Base-by-base conservation (phyloP, 768 basidiomycete genomes). In the Suillus plorans region DNA sequence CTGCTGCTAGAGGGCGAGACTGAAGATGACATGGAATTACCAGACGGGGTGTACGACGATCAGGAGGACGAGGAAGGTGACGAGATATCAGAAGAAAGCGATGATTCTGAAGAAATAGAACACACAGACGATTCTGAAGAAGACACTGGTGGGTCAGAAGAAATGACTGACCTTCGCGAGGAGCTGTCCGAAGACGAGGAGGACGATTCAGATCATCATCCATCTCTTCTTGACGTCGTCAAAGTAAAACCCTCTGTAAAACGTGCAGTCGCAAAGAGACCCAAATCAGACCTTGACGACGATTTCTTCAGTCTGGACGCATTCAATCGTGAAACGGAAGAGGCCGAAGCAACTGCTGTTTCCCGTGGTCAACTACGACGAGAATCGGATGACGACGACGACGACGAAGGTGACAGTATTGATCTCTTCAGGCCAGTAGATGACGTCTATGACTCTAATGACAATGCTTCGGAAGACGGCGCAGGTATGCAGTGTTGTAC, bases 311-410 rank as follows among this genome's bases (percentile, higher is more conserved):
- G 90, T 66, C 83, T 99, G 56, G 86, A 86, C 36, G 82, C 86
- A 22, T 99, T 99, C 81, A 97, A 99, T 70, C 83, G 88, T 3
- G 88, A 95, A 73, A 89, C 90, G 2, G 92, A 93, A 73, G 86
- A 85, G 68, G 85, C 88, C 3, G 95, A 97, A 75, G 85, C 88
- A 16, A 83, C 77, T 64, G 81, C 79, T 18, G 81, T 85, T 12
- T 87, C 88, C 3, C 80, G 80, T 70, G 94, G 93, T 22, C 79
- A 77, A 34, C 80, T 92, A 28, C 82, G 83, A 47, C 76, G 70
- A 76, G 81, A 82, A 39, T 78, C 78, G 14, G 80, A 85, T 22
- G 86, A 85, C 3, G 86, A 83, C 16, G 86, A 83, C 16, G 86
- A 86, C 13, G 84, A 84, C 18, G 80, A 75, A 3, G 76, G 69